Evolutionary conservation across 768 basidiomycete species (phyloP).

Genomic region (Rhodotorula graminis): DNA sequence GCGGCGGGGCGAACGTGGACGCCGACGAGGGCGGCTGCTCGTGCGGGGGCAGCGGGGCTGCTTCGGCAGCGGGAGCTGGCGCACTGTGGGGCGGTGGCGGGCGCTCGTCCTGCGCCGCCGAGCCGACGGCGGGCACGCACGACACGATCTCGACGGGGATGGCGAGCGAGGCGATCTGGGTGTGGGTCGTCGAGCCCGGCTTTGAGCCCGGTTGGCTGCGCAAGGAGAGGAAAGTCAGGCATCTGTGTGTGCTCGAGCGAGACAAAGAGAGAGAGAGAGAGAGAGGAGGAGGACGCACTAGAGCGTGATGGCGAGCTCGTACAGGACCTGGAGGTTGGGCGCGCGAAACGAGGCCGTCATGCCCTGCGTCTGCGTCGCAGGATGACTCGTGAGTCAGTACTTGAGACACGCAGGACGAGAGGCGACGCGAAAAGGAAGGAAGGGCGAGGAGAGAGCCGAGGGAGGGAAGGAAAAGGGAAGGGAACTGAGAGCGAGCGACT

Average conservation of each 20-base stretch:
- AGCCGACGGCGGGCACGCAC: background rate
- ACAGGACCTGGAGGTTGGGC: constrained; percentile 28
- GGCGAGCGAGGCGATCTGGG: constrained; percentile 9
- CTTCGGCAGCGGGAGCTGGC: background rate
- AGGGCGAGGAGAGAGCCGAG: background rate
- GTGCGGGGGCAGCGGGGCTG: too few relatives aligned
- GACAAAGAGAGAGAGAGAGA: too few relatives aligned
- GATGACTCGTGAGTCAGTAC: too few relatives aligned
- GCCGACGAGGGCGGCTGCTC: too few relatives aligned
- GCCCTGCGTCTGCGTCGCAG: constrained; percentile 4
- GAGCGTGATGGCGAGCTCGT: constrained; percentile 17
- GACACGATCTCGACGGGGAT: constrained; percentile 28
- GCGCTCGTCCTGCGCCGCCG: background rate
- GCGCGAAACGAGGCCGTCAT: constrained; percentile 19
- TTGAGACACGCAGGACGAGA: too few relatives aligned
- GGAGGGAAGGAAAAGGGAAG: background rate
- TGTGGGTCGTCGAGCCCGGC: background rate
- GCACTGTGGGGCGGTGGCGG: background rate
- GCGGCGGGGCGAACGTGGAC: too few relatives aligned
- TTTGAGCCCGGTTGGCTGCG: background rate
- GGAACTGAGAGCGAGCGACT: background rate
- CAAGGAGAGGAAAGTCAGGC: background rate
- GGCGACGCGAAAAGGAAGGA: too few relatives aligned
- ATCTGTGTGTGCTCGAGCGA: too few relatives aligned
- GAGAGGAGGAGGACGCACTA: constrained; percentile 1